These are phyloP conservation scores for Solanum stenotomum DNA, from an alignment of 257 asterid species.

Conservation along the genomic window DNA sequence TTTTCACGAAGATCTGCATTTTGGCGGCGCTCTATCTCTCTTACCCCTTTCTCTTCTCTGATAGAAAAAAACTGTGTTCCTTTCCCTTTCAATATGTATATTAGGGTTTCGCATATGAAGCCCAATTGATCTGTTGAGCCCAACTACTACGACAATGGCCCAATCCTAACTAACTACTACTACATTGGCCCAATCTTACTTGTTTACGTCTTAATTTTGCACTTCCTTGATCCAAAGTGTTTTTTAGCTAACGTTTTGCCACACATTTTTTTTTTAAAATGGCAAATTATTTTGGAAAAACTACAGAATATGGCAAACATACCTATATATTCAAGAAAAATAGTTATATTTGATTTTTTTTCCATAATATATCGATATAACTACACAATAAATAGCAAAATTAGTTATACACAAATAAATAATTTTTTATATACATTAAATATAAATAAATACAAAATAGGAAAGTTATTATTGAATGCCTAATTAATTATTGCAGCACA, in stretches of 20 bases:
- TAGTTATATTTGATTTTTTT: no score
- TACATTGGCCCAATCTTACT: not conserved
- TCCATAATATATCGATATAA: no score
- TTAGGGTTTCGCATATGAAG: not conserved
- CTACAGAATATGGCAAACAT: no score
- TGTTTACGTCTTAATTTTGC: not conserved
- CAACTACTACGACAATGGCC: not conserved
- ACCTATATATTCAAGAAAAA: no score
- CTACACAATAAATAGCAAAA: no score
- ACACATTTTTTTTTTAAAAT: no score
- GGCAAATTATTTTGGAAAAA: no score
- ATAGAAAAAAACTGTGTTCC: not conserved
- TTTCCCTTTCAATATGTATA: not conserved
- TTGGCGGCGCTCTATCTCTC: not conserved
- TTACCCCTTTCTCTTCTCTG: not conserved
- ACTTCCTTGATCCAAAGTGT: not conserved
- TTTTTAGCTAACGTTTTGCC: not conserved
- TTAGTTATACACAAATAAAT: no score
- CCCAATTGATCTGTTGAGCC: not conserved
- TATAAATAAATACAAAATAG: no score
- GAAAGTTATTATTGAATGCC: no score
- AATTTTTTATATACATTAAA: no score
- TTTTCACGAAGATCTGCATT: conserved; percentile 29
- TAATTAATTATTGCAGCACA: no score
- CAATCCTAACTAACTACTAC: not conserved